These are phyloP conservation scores for Chaetomiaceae sp. DNA, from an alignment of 2,329 filamentous ascomycete species.

Conservation along the genomic window DNA sequence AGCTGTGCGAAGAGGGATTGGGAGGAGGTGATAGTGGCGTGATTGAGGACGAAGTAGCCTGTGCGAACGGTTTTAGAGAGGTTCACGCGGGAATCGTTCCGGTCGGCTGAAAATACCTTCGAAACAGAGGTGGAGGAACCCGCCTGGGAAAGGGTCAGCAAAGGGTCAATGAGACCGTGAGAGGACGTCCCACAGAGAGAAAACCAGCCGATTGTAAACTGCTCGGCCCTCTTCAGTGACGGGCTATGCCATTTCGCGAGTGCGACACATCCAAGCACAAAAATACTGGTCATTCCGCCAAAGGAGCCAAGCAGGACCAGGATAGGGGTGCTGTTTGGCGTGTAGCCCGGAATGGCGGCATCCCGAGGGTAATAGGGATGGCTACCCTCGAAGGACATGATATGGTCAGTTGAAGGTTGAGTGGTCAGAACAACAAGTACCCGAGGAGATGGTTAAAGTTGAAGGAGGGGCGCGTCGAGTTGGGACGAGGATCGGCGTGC, in stretches of 20 bases:
- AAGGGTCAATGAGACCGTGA: neutral
- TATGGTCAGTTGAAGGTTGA: neutral
- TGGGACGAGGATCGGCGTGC: neutral
- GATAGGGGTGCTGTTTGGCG: slow-evolving; percentile 41
- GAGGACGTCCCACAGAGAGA: slow-evolving; percentile 43
- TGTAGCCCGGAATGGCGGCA: slow-evolving; percentile 42
- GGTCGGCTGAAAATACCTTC: slow-evolving; percentile 52
- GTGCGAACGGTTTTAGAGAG: neutral
- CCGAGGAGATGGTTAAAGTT: neutral
- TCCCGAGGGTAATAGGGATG: slow-evolving; percentile 51
- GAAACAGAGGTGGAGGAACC: slow-evolving; percentile 73
- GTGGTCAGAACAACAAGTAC: neutral
- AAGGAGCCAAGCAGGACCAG: slow-evolving; percentile 37
- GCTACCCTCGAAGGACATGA: neutral
- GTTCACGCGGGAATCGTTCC: too few species aligned
- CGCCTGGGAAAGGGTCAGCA: slow-evolving; percentile 40
- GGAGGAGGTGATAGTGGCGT: slow-evolving; percentile 58
- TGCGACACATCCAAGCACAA: slow-evolving; percentile 33
- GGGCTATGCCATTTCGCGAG: slow-evolving; percentile 32
- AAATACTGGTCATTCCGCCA: slow-evolving; percentile 34
- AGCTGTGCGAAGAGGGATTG: slow-evolving; percentile 76
- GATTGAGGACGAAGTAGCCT: slow-evolving; percentile 74
- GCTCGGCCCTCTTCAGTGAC: slow-evolving; percentile 36
- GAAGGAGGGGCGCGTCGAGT: neutral
- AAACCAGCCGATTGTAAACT: slow-evolving; percentile 50